Evolutionary conservation across 345 rosid genomes (phyloP).

Genomic region (Lepidium aucheri): DNA sequence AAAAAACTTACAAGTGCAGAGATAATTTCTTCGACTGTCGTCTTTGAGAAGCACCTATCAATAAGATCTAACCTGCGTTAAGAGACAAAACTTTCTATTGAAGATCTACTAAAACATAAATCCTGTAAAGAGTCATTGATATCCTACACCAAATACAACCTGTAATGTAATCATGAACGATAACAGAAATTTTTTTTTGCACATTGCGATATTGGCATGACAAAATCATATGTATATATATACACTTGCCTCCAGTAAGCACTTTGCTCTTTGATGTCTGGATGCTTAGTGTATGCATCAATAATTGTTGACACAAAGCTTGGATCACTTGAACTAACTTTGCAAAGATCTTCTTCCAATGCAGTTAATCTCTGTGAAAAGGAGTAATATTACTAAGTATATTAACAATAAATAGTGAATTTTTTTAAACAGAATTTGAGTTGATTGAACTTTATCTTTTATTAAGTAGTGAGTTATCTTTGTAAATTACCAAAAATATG

Average conservation of each 20-base stretch:
- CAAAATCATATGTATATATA: not conserved
- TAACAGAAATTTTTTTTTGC: not conserved
- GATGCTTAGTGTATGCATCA: constrained; percentile 40
- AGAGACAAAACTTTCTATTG: not conserved
- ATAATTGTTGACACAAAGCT: constrained; percentile 39
- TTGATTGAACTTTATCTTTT: no score
- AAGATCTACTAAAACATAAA: not conserved
- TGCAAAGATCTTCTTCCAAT: constrained; percentile 48
- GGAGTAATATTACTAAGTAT: not conserved
- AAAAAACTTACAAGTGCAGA: constrained; percentile 53
- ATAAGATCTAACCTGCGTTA: constrained; percentile 41
- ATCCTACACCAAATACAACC: not conserved
- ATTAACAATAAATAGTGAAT: no score
- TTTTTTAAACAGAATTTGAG: no score
- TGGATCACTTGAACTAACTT: constrained; percentile 40
- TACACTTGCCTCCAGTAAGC: constrained; percentile 40
- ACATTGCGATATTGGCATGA: not conserved
- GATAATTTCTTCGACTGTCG: constrained; percentile 62
- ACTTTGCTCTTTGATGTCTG: constrained; percentile 46
- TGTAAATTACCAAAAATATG: no score
- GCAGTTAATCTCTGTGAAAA: constrained; percentile 41
- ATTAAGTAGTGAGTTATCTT: no score
- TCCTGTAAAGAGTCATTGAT: not conserved
- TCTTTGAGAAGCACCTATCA: constrained; percentile 59
- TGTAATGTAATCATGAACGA: not conserved